phyloP scores from a whole-genome alignment of 1,139 yeast species.

The Eremothecium sinecaudum region DNA sequence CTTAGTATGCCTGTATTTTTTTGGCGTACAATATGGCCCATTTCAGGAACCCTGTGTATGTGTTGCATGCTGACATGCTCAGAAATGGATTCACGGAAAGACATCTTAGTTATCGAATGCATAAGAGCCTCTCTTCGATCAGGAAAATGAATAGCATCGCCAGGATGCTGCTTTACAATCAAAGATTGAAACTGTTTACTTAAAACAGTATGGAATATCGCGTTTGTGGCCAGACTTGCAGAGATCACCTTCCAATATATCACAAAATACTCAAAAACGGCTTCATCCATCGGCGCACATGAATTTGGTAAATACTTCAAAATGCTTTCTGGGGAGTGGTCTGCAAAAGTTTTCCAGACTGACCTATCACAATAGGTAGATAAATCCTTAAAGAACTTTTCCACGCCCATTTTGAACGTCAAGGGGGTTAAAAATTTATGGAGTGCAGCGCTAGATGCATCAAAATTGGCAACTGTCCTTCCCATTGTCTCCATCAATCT shows the following conservation, averaged over 20 bases:
- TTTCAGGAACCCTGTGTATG: slow-evolving; percentile 3
- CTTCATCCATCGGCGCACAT: slow-evolving; percentile 6
- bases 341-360: slow-evolving; percentile 12
- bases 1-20: slow-evolving; percentile 3
- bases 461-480: slow-evolving; percentile 11
- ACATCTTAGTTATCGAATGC: slow-evolving; percentile 2
- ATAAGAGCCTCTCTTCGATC: slow-evolving; percentile 1
- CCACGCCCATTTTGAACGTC: slow-evolving; percentile 9
- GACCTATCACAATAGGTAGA: slow-evolving; percentile 14
- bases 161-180: slow-evolving; percentile 2
- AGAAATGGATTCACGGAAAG: slow-evolving; percentile 3
- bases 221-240: slow-evolving; percentile 1
- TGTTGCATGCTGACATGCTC: slow-evolving; percentile 6
- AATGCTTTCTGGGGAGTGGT: slow-evolving; percentile 3
- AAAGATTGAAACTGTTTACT: slow-evolving; percentile 2
- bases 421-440: slow-evolving; percentile 15
- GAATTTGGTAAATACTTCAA: slow-evolving; percentile 6
- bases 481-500: slow-evolving; percentile 14
- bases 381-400: slow-evolving; percentile 15
- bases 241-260: slow-evolving; percentile 10
- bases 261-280: slow-evolving; percentile 8
- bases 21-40: slow-evolving; percentile 3
- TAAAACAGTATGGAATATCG: slow-evolving; percentile 3
- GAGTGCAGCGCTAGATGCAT: slow-evolving; percentile 10
- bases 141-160: slow-evolving; percentile 3